phyloP scores from a whole-genome alignment of 164 flowering plant genomes.

The Kingdonia uniflora region DNA sequence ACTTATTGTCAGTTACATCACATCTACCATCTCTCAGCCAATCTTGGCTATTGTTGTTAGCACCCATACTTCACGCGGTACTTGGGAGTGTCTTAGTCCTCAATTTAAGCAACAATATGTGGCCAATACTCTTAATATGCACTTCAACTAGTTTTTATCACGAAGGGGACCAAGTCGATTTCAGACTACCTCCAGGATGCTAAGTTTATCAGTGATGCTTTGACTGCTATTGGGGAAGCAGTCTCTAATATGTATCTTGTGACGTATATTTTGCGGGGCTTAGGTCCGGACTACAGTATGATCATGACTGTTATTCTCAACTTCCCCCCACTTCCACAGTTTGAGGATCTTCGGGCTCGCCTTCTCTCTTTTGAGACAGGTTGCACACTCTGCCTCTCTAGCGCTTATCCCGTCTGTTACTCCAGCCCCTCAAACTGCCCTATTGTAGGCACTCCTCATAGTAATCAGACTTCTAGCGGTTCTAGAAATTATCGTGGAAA shows the following conservation, averaged over 20 bases:
- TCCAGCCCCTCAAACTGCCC: background rate
- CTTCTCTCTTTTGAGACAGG: constrained; percentile 1
- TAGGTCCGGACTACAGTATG: background rate
- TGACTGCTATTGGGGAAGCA: background rate
- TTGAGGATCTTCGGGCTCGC: constrained; percentile 1
- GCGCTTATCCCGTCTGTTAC: background rate
- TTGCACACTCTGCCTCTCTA: background rate
- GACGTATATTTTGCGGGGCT: background rate
- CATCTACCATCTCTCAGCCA: background rate
- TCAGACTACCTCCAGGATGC: background rate
- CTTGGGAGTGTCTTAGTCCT: background rate
- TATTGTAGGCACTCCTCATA: background rate
- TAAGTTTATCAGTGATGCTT: background rate
- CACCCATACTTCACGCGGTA: background rate
- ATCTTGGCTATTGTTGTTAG: background rate
- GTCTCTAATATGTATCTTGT: background rate
- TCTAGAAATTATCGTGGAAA: background rate
- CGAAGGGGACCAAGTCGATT: background rate
- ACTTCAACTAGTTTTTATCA: background rate
- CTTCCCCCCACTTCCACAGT: background rate
- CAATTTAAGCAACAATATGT: background rate
- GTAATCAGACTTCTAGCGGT: background rate
- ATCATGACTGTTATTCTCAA: background rate
- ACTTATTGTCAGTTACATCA: too few species aligned
- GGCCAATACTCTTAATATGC: background rate